Base-by-base conservation (phyloP, 768 basidiomycete genomes). In the Phaffia tasmanica region DNA sequence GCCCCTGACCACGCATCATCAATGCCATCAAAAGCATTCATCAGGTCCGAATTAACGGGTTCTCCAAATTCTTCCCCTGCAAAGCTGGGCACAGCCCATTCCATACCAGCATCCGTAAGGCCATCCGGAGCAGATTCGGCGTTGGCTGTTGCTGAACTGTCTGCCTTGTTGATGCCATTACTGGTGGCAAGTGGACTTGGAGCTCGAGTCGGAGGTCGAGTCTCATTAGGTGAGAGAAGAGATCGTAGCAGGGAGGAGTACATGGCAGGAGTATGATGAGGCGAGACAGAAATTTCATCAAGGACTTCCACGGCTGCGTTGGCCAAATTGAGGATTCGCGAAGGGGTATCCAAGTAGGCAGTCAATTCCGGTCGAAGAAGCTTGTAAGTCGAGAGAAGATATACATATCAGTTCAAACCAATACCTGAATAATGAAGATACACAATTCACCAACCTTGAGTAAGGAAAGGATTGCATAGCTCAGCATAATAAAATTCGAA, bases 231-330 rank as follows among this genome's bases (percentile, higher is more conserved):
- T 29, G 66, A 67, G 16, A 69, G 63, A n/a, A 94, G 82, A 2
- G 87, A 86, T 2, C 85, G 85, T 27, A 92, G 79, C 79, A 92
- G 90, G 23, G 81, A 80, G 73, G 85, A 84, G 79, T 97, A 97
- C 49, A 98, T 80, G 6, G 89, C 87, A 0, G 94, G 92, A 0
- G 93, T 92, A 74, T 99, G 94, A 5, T 82, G 79, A 1, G 85
- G 79, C 73, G 87, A 87, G 30, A 84, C 85, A 23, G 94, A 85
- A 50, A 86, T 82, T 16, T 79, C 81, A 69, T 90, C 89, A 29
- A 98, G 81, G 0, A 84, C 80, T 67, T 88, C 83, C 0, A 89
- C 90, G 46, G 91, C 85, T 68, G 91, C 89, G 62, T 83, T 85
- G 53, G 88, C 86, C 53, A 88, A 80, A 19, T 79, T 74, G 42